These are phyloP conservation scores for Fusarium veterinarium DNA, from an alignment of 2,329 filamentous ascomycete genomes.

Conservation along the genomic window DNA sequence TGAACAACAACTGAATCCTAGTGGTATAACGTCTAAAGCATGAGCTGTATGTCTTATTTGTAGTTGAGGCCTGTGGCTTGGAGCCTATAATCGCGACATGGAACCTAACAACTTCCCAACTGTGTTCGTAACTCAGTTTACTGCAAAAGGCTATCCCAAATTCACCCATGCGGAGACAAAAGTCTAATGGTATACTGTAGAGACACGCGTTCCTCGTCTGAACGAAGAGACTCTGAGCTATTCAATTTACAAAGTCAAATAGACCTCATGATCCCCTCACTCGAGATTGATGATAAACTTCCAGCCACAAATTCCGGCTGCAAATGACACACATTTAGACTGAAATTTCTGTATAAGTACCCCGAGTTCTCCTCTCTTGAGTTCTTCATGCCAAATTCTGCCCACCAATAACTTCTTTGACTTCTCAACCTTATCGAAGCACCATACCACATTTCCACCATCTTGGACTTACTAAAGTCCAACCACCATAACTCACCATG, in stretches of 20 bases:
- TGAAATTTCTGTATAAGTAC: background rate
- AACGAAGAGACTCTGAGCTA: background rate
- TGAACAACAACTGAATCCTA: background rate
- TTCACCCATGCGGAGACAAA: background rate
- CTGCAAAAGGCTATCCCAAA: background rate
- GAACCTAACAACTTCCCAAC: rapidly evolving
- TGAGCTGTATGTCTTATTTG: background rate
- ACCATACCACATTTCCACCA: background rate
- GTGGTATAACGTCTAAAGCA: background rate
- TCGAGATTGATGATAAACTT: background rate
- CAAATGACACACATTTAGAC: background rate
- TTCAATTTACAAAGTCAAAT: too few species aligned
- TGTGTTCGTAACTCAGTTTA: background rate
- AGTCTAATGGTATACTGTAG: background rate
- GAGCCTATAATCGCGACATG: too few species aligned
- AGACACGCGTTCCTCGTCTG: background rate
- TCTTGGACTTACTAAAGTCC: background rate
- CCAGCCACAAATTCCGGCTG: too few species aligned
- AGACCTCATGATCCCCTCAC: background rate
- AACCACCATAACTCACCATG: background rate
- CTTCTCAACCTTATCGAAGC: background rate
- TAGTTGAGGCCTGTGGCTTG: too few species aligned
- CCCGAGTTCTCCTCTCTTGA: too few species aligned
- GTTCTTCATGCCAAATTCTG: background rate
- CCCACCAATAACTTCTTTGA: rapidly evolving